A percentile compares a stretch with the other conserved stretches of the same genome.
These are phyloP conservation scores for Hypholoma fasciculare DNA, from an alignment of 768 basidiomycete genomes.

Conservation along the genomic window DNA sequence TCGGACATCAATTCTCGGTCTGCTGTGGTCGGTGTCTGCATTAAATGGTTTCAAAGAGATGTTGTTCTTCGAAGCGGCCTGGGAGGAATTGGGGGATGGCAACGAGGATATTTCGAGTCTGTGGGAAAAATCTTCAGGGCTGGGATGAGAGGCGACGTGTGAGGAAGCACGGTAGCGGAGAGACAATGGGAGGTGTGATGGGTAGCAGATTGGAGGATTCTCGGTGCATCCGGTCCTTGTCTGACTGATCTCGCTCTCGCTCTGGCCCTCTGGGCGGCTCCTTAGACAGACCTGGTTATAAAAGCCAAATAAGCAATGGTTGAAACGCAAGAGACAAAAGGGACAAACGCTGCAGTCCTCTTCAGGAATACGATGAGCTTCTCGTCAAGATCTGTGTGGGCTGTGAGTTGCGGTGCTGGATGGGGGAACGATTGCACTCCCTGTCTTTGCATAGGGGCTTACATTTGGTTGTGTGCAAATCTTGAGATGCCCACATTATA, in stretches of 20 bases:
- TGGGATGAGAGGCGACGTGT: slow-evolving; percentile 32
- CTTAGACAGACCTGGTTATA: slow-evolving; percentile 44
- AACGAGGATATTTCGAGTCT: slow-evolving; percentile 65
- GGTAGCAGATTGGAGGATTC: slow-evolving; percentile 17
- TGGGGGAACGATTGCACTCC: slow-evolving; percentile 39
- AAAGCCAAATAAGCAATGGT: slow-evolving; percentile 8
- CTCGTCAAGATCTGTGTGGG: slow-evolving; percentile 52
- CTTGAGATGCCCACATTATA: too few relatives aligned
- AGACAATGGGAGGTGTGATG: slow-evolving; percentile 24
- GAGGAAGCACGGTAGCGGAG: slow-evolving; percentile 35
- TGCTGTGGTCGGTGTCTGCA: slow-evolving; percentile 66
- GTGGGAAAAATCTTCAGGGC: slow-evolving; percentile 66
- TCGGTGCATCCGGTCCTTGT: slow-evolving; percentile 33
- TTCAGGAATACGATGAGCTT: slow-evolving; percentile 64
- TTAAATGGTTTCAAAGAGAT: slow-evolving; percentile 61
- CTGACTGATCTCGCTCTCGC: slow-evolving; percentile 53
- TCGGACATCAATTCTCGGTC: slow-evolving; percentile 71
- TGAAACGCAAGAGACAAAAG: neutral
- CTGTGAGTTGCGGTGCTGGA: slow-evolving; percentile 27
- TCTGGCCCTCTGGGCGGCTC: slow-evolving; percentile 49
- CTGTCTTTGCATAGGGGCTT: slow-evolving; percentile 38
- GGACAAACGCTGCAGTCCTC: slow-evolving; percentile 16
- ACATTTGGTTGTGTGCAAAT: slow-evolving; percentile 15
- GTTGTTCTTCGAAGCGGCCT: slow-evolving; percentile 31
- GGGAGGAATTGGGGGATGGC: slow-evolving; percentile 33